A percentile compares a stretch with the other conserved stretches of the same genome.
phyloP scores from a whole-genome alignment of 23 red algal species.

The Pyropia haitanensis region DNA sequence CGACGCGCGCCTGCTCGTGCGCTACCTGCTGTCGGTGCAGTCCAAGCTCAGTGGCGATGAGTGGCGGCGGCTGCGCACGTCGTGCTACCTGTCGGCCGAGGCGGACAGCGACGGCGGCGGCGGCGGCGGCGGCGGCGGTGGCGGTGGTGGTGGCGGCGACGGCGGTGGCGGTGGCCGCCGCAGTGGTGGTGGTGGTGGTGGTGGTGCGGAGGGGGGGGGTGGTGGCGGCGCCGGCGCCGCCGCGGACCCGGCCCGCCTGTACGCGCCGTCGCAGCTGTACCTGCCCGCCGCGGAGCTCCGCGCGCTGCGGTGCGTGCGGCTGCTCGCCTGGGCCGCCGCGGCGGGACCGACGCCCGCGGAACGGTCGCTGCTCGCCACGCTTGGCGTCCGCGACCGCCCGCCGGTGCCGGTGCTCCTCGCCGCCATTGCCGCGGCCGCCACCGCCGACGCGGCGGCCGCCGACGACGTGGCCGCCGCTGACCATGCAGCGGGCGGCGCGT shows the following conservation, averaged over 20 bases:
- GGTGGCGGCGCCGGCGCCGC: slow-evolving; percentile 18
- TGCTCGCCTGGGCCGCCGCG: slow-evolving; percentile 3
- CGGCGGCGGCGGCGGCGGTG: slow-evolving; percentile 5
- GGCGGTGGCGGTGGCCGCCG: slow-evolving; percentile 20
- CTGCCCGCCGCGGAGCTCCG: slow-evolving; percentile 25
- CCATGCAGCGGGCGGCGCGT: too few relatives aligned
- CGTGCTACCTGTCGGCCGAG: slow-evolving; percentile 41
- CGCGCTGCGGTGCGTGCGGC: slow-evolving; percentile 29
- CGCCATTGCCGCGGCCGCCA: not conserved
- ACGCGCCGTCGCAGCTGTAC: slow-evolving; percentile 32
- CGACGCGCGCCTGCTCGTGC: too few relatives aligned
- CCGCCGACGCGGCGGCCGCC: too few relatives aligned
- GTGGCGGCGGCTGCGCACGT: too few relatives aligned
- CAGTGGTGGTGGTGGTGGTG: slow-evolving; percentile 24
- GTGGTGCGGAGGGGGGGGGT: slow-evolving; percentile 25
- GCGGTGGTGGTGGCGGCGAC: slow-evolving; percentile 28
- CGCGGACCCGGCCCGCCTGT: slow-evolving; percentile 28
- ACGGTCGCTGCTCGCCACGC: not conserved
- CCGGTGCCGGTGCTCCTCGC: not conserved
- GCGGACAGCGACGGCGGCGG: slow-evolving; percentile 24
- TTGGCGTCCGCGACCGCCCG: slow-evolving; percentile 5
- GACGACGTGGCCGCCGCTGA: too few relatives aligned
- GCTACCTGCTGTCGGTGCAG: too few relatives aligned
- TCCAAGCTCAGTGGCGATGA: too few relatives aligned
- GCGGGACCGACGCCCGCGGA: too few relatives aligned